A percentile compares a stretch with the other conserved stretches of the same genome.
These are phyloP conservation scores for Kazachstania sp. DNA, from an alignment of 1,139 yeast genomes.

Conservation along the genomic window DNA sequence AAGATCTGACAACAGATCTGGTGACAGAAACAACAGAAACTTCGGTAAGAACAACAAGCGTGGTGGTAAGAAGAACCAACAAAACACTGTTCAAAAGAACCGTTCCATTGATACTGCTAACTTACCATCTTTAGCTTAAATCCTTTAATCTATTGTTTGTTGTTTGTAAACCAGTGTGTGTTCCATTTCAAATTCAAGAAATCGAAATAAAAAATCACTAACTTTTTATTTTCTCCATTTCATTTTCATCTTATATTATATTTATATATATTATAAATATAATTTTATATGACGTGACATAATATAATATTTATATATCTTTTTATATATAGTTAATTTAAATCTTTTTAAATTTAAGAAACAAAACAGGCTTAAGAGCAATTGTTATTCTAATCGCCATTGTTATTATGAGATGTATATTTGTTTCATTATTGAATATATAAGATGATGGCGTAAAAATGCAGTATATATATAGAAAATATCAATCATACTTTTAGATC, in stretches of 20 bases:
- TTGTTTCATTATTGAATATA: too few species aligned
- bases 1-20: constrained; percentile 6
- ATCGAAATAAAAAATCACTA: neutral
- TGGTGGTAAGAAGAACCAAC: constrained; percentile 20
- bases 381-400: too few species aligned
- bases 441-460: too few species aligned
- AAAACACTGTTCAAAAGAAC: constrained; percentile 21
- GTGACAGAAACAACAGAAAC: constrained; percentile 16
- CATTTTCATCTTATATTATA: neutral
- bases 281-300: constrained; percentile 1
- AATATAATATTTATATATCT: neutral
- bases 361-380: too few species aligned
- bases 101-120: constrained; percentile 42
- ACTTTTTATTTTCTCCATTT: constrained; percentile 1
- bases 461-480: too few species aligned
- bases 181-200: neutral
- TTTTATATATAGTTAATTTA: neutral
- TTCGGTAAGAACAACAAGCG: constrained; percentile 1
- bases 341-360: neutral
- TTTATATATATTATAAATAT: neutral
- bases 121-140: constrained; percentile 48
- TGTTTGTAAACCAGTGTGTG: neutral
- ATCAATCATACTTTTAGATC: constrained; percentile 11
- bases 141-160: neutral
- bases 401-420: too few species aligned